These are phyloP conservation scores for Neonectria sp. DNA, from an alignment of 2,329 filamentous ascomycete species.

Conservation along the genomic window DNA sequence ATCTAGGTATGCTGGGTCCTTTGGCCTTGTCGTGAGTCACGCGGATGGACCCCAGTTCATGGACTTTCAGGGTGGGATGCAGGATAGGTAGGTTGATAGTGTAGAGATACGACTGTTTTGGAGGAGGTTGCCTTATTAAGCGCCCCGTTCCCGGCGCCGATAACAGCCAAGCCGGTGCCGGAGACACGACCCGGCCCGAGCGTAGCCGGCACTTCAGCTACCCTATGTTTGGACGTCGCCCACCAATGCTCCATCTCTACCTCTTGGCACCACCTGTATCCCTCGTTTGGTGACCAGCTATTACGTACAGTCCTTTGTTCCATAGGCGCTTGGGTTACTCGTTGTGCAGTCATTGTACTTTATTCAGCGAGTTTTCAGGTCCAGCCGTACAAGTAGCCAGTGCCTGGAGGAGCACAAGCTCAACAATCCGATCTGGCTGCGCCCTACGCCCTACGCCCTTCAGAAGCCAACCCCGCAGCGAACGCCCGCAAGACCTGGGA, in stretches of 20 bases:
- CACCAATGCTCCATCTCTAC: neutral
- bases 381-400: neutral
- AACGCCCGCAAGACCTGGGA: neutral
- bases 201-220: slow-evolving; percentile 40
- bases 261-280: slow-evolving; percentile 3
- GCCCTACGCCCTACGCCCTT: slow-evolving; percentile 18
- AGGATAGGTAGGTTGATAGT: slow-evolving; percentile 6
- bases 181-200: slow-evolving; percentile 40
- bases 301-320: neutral
- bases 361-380: neutral
- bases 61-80: neutral
- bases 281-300: slow-evolving; percentile 6
- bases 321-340: neutral
- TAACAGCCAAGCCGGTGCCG: slow-evolving; percentile 45
- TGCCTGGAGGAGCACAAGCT: neutral
- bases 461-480: neutral
- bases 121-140: slow-evolving; percentile 35
- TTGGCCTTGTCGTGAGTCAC: neutral
- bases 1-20: slow-evolving; percentile 2
- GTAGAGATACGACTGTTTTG: slow-evolving; percentile 10
- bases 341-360: neutral
- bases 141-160: slow-evolving; percentile 35
- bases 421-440: slow-evolving; percentile 5
- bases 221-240: slow-evolving; percentile 6
- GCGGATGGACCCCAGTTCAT: neutral